A percentile compares a stretch with the other conserved stretches of the same genome.
Evolutionary conservation across 2,329 filamentous ascomycete species (phyloP).

Genomic region (Huntiella moniliformis): DNA sequence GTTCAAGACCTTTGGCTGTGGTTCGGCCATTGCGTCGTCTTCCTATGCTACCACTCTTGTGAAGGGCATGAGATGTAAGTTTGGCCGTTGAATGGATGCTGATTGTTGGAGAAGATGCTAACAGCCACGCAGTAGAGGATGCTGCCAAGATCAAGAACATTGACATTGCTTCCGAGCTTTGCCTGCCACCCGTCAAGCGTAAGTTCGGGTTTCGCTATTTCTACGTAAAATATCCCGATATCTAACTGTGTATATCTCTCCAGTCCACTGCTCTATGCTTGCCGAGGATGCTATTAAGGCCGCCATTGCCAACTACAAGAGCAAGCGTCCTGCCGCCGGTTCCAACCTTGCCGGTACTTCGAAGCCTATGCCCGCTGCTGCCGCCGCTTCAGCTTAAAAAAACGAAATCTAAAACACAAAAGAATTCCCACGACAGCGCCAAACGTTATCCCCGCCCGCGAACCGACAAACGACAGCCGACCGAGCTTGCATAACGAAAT

Average conservation of each 20-base stretch:
- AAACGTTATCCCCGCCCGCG: too few relatives aligned
- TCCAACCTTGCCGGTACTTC: constrained; percentile 64
- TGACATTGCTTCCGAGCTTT: constrained; percentile 93
- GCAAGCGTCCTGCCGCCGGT: constrained; percentile 38
- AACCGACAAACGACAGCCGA: too few relatives aligned
- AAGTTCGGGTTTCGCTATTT: constrained; percentile 21
- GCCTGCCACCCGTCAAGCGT: constrained; percentile 74
- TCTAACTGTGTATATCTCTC: not conserved
- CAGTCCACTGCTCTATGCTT: constrained; percentile 82
- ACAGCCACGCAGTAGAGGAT: constrained; percentile 47
- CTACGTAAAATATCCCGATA: too few relatives aligned
- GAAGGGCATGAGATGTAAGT: constrained; percentile 55
- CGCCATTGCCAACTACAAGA: constrained; percentile 77
- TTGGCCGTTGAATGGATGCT: not conserved
- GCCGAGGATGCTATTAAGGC: constrained; percentile 85
- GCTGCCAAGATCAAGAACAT: constrained; percentile 87
- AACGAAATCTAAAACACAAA: too few relatives aligned
- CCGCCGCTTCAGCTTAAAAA: not conserved
- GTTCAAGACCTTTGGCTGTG: constrained; percentile 96
- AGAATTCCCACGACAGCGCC: too few relatives aligned
- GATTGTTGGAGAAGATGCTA: not conserved
- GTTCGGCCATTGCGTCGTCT: constrained; percentile 82
- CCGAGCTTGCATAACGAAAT: too few relatives aligned
- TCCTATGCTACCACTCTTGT: constrained; percentile 95
- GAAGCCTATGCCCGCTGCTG: constrained; percentile 14